Evolutionary conservation across 352 stramenopile species (phyloP), one percentile per base, ranked within the genome.

Genomic region (Pythium insidiosum): DNA sequence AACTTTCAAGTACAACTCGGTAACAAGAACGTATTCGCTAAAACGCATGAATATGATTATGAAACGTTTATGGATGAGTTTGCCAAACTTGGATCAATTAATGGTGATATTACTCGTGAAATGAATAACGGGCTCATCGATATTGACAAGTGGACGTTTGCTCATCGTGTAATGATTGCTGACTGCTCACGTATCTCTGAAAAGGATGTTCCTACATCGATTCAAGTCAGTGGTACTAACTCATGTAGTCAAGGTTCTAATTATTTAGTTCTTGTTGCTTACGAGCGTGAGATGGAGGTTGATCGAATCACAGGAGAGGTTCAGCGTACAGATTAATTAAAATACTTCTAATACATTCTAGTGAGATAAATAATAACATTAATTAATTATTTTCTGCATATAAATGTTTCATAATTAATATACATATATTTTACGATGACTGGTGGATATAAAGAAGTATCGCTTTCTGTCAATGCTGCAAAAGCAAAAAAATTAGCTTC

Each of bases 1-100:
- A 49, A 43, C 19, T 53, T 53, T 24, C 51, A 59, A 44, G 50
- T 64, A 2, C 38, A 52, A 19, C 16, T 64, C 2, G 56, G 56
- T 41, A 64, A 64, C 38, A 12, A 48, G 6, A 64, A 59, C 48
- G 56, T 64, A 6, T 64, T 64, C 38, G 13, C 31, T 21, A 56
- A 64, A 16, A 40, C 47, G 19, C 38, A 37, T n/a, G n/a, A n/a
- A n/a, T n/a, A n/a, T n/a, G n/a, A n/a, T n/a, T n/a, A n/a, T n/a
- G n/a, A n/a, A n/a, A 25, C 33, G 5, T 59, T 48, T 18, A 10
- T 48, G 25, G n/a, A 59, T 45, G 51, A 59, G 24, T 53, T 53
- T 22, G 21, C 3, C 19, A 59, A 59, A 24, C 18, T 59, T 16
- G 51, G 51, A 18, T 36, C 51, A 5, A 44, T 64, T 13, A 64